Conservation (phyloP, 192 early-diverging fungal genomes). For the Coemansia sp. region DNA sequence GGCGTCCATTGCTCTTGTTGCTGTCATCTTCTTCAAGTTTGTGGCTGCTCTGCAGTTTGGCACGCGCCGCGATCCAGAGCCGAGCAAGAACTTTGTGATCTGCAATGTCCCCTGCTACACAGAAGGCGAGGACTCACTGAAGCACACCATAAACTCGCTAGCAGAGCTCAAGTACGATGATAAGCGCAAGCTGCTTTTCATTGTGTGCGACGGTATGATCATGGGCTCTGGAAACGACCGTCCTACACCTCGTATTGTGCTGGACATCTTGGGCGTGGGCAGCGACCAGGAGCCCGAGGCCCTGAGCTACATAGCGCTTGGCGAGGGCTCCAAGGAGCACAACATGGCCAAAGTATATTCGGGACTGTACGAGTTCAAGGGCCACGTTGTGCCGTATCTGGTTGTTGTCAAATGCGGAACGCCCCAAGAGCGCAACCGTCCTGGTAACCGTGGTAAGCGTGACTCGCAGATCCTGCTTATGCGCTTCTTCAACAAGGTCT, state of each 20-base stretch:
- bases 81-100: constrained; percentile 88
- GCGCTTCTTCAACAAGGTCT: constrained; percentile 96
- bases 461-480: constrained; percentile 99
- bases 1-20: constrained; percentile 76
- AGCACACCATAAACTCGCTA: constrained; percentile 92
- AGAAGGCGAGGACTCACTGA: constrained; percentile 91
- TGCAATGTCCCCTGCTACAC: constrained; percentile 97
- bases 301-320: constrained; percentile 83
- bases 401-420: constrained; percentile 96
- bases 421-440: constrained; percentile 78
- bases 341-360: constrained; percentile 98
- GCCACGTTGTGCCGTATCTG: constrained; percentile 92
- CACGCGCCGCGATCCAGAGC: constrained; percentile 71
- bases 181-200: constrained; percentile 95
- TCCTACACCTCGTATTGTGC: constrained; percentile 93
- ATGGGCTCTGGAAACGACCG: constrained; percentile 95
- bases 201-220: constrained; percentile 97
- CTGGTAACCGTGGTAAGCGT: constrained; percentile 98
- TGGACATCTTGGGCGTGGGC: constrained; percentile 94
- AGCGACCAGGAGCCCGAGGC: constrained; percentile 81
- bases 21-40: constrained; percentile 91
- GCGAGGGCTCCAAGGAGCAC: constrained; percentile 89
- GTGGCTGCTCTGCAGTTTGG: constrained; percentile 91
- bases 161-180: constrained; percentile 91
- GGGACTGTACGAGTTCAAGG: constrained; percentile 90